Percentiles rank a stretch among this genome's conserved stretches.
phyloP scores from a whole-genome alignment of 257 asterid genomes.

The Euphrasia confusa region DNA sequence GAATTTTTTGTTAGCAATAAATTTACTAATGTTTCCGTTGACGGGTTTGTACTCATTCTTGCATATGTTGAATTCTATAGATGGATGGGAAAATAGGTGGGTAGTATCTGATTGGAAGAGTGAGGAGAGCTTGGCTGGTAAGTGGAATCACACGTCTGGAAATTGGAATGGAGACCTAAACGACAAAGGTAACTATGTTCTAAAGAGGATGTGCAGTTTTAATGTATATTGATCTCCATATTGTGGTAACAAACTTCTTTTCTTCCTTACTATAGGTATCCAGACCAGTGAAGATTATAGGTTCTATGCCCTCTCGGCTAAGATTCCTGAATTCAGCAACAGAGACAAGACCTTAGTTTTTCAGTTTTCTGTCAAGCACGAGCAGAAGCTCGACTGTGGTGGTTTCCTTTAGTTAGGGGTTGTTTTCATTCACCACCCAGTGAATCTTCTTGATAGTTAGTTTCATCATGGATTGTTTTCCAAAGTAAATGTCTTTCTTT shows the following conservation, averaged over 20 bases:
- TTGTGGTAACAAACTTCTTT: background rate
- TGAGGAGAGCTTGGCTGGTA: conserved; percentile 78
- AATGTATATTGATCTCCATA: background rate
- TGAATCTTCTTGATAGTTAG: no score
- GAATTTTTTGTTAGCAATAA: background rate
- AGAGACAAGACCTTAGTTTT: conserved; percentile 73
- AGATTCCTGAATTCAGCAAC: conserved; percentile 27
- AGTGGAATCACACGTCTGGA: conserved; percentile 90
- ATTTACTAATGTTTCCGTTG: background rate
- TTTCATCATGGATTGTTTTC: no score
- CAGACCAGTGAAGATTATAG: conserved; percentile 46
- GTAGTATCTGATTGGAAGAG: conserved; percentile 92
- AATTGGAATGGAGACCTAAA: conserved; percentile 77
- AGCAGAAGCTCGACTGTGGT: conserved; percentile 95
- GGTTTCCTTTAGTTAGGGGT: conserved; percentile 28
- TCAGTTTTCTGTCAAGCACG: conserved; percentile 88
- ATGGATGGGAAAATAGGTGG: conserved; percentile 88
- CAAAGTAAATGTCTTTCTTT: no score
- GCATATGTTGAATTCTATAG: conserved; percentile 28
- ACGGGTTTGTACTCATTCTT: conserved; percentile 20
- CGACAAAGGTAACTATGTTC: conserved; percentile 53
- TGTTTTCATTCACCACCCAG: no score
- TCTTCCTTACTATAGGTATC: conserved; percentile 44
- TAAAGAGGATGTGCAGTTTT: background rate
- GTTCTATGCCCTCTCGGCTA: no score